These are phyloP conservation scores for Blastomyces silverae DNA, from an alignment of 2,329 filamentous ascomycete species.

Conservation along the genomic window DNA sequence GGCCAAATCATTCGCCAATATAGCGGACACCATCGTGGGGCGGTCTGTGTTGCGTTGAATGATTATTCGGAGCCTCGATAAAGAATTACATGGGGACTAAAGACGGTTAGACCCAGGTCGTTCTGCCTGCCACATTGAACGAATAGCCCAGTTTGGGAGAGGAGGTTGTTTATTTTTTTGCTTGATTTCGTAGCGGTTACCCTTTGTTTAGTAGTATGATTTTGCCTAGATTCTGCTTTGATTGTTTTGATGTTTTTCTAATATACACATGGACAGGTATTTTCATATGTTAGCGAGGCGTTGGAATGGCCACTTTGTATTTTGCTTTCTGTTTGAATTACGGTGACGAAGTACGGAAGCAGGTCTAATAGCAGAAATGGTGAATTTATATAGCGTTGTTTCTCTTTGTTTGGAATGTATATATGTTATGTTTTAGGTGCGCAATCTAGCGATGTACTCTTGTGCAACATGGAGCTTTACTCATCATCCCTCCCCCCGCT, in stretches of 20 bases:
- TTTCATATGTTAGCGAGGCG: constrained; percentile 17
- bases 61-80: constrained; percentile 57
- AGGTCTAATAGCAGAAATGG: not conserved
- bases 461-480: not conserved
- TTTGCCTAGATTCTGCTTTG: not conserved
- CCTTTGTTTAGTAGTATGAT: not conserved
- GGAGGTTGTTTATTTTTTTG: not conserved
- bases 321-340: not conserved
- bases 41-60: constrained; percentile 87
- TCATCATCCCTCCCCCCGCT: not conserved
- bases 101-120: not conserved
- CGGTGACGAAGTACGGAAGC: not conserved
- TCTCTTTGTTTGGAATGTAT: not conserved
- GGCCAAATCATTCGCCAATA: constrained; percentile 92
- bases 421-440: not conserved
- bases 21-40: constrained; percentile 86
- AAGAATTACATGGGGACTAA: not conserved
- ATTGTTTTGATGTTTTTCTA: not conserved
- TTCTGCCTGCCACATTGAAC: not conserved
- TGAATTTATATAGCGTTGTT: not conserved
- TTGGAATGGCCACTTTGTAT: constrained; percentile 2
- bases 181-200: not conserved
- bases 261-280: constrained; percentile 3
- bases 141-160: not conserved
- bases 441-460: not conserved